Evolutionary conservation across 2,329 filamentous ascomycete genomes (phyloP), one percentile per base, ranked within the genome.

Genomic region (Rosellinia necatrix): DNA sequence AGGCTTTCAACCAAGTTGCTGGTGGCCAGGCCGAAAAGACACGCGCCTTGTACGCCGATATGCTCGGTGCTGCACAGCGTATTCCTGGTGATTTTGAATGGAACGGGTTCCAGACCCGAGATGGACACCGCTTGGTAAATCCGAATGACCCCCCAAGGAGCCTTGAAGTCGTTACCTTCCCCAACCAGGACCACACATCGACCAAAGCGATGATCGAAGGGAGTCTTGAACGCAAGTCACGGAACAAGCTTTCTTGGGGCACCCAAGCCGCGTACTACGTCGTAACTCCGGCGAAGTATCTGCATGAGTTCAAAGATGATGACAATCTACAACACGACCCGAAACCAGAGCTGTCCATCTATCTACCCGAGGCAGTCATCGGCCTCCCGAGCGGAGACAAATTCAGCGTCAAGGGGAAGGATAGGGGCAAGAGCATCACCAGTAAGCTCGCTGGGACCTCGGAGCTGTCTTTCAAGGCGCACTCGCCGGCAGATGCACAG

Each of bases 261-360:
- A 94, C 90, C 74, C 87, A 85, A 61, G 84, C 89, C 0, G 85
- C 84, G 53, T 96, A 96, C 80, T 99, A 96, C 70, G 93, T 94
- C 53, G 85, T 97, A 43, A 96, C 92, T 0, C 89, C 91, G 0
- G 84, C 90, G 54, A 91, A 90, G 68, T 99, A 88, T 76, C 77
- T 99, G 56, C 94, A 99, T 76, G 92, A 97, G 74, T 99, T 96
- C 81, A 96, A 96, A 76, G 92, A 96, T 68, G 89, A 90, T 70
- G 93, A 97, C 68, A 82, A 86, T 68, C 64, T 81, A 48, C 80
- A 81, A 43, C 76, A 84, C 66, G 91, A 96, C 59, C 91, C 91
- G 8, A 81, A 83, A 53, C 93, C 94, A 0, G 93, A 99, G 71
- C 79, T 94, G 35, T 94, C 90, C 12, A 85, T 99, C 64, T 97